phyloP scores from a whole-genome alignment of 2,329 filamentous ascomycete species.

The Didymella lethalis region DNA sequence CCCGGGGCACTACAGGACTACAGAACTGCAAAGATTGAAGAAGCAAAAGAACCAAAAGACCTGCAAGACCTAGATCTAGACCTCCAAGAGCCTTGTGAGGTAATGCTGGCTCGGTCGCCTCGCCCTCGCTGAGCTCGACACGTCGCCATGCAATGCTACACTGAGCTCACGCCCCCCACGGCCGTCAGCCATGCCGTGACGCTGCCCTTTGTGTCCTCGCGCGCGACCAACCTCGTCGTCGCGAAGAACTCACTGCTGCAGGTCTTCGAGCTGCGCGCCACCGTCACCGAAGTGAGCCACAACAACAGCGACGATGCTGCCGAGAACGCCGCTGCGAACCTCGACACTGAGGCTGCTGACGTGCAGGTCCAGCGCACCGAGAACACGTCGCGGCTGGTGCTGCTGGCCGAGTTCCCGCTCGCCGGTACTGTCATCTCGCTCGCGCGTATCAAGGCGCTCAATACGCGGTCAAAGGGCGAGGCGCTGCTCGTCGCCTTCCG shows the following conservation, averaged over 20 bases:
- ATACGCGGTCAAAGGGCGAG: slow-evolving; percentile 81
- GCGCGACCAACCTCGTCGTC: slow-evolving; percentile 84
- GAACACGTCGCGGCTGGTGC: slow-evolving; percentile 78
- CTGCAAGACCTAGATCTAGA: too few species aligned
- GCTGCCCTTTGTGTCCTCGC: slow-evolving; percentile 77
- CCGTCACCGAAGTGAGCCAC: slow-evolving; percentile 65
- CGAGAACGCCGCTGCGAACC: slow-evolving; percentile 39
- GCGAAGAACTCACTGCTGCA: slow-evolving; percentile 93
- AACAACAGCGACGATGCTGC: slow-evolving; percentile 50
- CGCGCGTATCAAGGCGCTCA: slow-evolving; percentile 75
- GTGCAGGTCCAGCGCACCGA: slow-evolving; percentile 64
- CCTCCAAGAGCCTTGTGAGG: too few species aligned
- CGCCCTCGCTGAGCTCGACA: background rate
- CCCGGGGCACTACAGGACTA: too few species aligned
- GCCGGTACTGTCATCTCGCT: slow-evolving; percentile 86
- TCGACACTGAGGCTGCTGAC: slow-evolving; percentile 62
- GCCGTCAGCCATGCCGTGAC: slow-evolving; percentile 88
- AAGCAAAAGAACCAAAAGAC: too few species aligned
- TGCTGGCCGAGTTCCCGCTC: slow-evolving; percentile 83
- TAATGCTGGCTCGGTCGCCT: too few species aligned
- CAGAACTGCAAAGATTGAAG: too few species aligned
- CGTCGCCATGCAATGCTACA: slow-evolving; percentile 88
- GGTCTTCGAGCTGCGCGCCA: slow-evolving; percentile 78
- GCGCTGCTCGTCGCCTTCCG: slow-evolving; percentile 83
- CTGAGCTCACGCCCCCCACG: slow-evolving; percentile 91